A percentile compares a stretch with the other conserved stretches of the same genome.
Evolutionary conservation across 352 stramenopile genomes (phyloP).

Genomic region (Globisporangium middletonii): DNA sequence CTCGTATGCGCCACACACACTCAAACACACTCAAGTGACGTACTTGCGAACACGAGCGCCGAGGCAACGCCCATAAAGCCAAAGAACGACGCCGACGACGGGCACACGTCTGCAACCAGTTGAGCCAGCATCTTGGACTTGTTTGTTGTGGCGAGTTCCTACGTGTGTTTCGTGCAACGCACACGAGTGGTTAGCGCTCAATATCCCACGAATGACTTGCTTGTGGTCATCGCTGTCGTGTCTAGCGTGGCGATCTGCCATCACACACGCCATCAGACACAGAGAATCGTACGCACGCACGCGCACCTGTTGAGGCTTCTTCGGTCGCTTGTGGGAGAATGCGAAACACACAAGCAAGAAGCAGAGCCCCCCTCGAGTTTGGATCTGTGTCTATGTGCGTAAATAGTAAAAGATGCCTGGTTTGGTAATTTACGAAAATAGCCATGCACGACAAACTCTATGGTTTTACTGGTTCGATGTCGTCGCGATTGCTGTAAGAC

Average conservation of each 20-base stretch:
- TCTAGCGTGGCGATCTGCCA: background rate
- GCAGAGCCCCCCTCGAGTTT: background rate
- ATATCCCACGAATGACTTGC: too few species aligned
- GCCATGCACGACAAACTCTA: background rate
- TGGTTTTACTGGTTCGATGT: background rate
- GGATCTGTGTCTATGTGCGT: background rate
- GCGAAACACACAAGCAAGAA: background rate
- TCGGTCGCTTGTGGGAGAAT: background rate
- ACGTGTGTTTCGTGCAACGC: too few species aligned
- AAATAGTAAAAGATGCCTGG: background rate
- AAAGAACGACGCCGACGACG: slow-evolving; percentile 98
- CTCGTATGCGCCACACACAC: background rate
- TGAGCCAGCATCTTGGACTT: slow-evolving; percentile 26
- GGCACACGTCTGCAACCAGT: slow-evolving; percentile 93
- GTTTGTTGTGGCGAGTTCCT: too few species aligned
- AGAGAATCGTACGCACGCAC: background rate
- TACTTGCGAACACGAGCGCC: slow-evolving; percentile 92
- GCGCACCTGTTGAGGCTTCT: background rate
- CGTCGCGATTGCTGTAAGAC: too few species aligned
- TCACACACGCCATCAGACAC: background rate
- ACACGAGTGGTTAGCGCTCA: too few species aligned
- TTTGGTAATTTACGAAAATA: background rate
- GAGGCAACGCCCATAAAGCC: slow-evolving; percentile 98
- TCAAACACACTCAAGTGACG: slow-evolving; percentile 16
- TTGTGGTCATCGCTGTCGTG: too few species aligned